Base-by-base conservation (phyloP, 768 basidiomycete genomes). In the Podaxis sp. region DNA sequence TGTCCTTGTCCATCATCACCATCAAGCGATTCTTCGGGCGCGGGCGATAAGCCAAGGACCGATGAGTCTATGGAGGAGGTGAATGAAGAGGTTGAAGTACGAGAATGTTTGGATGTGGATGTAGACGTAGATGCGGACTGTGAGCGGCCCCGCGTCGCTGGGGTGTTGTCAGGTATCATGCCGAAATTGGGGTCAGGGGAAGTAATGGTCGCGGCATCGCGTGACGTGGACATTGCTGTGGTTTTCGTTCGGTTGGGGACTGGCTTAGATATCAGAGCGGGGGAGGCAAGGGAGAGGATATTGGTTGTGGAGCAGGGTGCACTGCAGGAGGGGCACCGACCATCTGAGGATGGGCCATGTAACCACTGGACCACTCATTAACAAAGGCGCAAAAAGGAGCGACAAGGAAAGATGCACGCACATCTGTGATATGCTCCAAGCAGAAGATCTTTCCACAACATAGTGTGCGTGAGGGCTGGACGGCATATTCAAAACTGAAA, bases 371-470 rank as follows among this genome's bases (percentile, higher is more conserved):
- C n/a, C n/a, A 30, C 19, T 13, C 2, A 51, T 52, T 28, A n/a
- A 3, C 36, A 46, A 26, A 36, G 19, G 44, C 17, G 42, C n/a
- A 52, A 57, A 49, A 58, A 39, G 13, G 22, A 44, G 28, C 1
- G 28, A 6, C 28, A 30, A 30, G 40, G 26, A 13, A 3, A 17
- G 19, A 19, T 19, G 22, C 15, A 71, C 74, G 49, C 63, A 76
- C 75, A 54, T 73, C 72, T 11, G 68, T 67, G 13, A 76, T 64
- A 65, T 76, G 73, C 40, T 76, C 73, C 1, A 57, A 66, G 64
- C 75, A 76, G 54, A 74, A 74, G 6, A 76, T 68, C 63, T 69
- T 73, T 3, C 73, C 73, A 55, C 75, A 76, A 55, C 75, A 76
- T 8, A 73, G 57, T 22, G 73, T 74, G 40, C 73, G 65, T 40